Evolutionary conservation across 345 rosid genomes (phyloP).

Genomic region (Toxicodendron radicans): DNA sequence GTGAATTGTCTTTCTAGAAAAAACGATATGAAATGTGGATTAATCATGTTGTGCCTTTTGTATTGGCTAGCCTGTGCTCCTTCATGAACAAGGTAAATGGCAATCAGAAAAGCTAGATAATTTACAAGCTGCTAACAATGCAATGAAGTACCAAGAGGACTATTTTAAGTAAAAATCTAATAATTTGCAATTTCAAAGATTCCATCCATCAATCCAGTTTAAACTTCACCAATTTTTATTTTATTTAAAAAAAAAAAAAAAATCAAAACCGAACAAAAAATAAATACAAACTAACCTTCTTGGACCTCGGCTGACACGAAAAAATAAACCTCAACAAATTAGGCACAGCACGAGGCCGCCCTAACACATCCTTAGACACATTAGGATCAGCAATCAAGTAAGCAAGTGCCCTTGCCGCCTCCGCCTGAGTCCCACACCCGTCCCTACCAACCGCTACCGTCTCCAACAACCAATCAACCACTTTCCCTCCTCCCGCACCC

Average conservation of each 20-base stretch:
- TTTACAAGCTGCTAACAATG: background rate
- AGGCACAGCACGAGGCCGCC: slow-evolving; percentile 82
- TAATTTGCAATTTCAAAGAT: background rate
- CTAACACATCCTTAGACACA: slow-evolving; percentile 69
- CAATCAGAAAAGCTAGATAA: background rate
- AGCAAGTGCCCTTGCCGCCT: slow-evolving; percentile 91
- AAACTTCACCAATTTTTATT: background rate
- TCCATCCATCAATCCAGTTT: background rate
- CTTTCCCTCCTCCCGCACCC: slow-evolving; percentile 81
- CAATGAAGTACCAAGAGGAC: background rate
- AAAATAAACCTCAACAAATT: slow-evolving; percentile 78
- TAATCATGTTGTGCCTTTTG: background rate
- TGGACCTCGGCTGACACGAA: slow-evolving; percentile 78
- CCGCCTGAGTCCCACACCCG: slow-evolving; percentile 78
- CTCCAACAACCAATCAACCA: slow-evolving; percentile 94
- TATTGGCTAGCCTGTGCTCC: background rate
- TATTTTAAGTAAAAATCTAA: background rate
- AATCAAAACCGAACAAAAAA: slow-evolving; percentile 7
- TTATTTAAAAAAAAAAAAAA: too few species aligned
- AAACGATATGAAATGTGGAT: background rate
- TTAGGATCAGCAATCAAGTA: slow-evolving; percentile 83
- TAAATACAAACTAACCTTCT: slow-evolving; percentile 52
- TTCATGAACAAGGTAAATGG: background rate
- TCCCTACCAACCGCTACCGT: slow-evolving; percentile 62
- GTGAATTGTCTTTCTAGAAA: background rate